Percentiles rank a stretch among this genome's conserved stretches.
phyloP scores from a whole-genome alignment of 805 yeast species.

The Starmerella potacharoeniae region DNA sequence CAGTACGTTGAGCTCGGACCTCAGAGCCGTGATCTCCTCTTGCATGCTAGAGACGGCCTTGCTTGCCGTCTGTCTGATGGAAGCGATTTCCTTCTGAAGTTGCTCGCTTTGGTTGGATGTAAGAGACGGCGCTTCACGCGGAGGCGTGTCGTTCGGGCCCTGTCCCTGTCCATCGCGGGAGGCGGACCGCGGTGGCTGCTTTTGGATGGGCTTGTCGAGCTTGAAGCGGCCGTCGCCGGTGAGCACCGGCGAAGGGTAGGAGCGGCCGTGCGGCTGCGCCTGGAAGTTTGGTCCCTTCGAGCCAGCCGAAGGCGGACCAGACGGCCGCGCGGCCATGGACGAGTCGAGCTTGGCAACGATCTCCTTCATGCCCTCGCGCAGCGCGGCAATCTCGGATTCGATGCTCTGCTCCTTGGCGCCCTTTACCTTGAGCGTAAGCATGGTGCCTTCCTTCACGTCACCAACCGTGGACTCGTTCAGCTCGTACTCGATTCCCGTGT shows the following conservation, averaged over 20 bases:
- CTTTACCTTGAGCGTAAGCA: conserved; percentile 46
- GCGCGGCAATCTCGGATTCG: conserved; percentile 21
- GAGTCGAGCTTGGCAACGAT: conserved; percentile 18
- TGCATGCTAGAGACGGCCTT: conserved; percentile 36
- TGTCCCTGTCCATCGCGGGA: too few species aligned
- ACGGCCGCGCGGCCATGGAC: not conserved
- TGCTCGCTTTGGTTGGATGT: conserved; percentile 10
- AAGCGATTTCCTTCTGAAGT: conserved; percentile 48
- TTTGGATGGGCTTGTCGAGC: conserved; percentile 12
- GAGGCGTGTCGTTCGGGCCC: not conserved
- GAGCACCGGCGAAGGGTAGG: conserved; percentile 12
- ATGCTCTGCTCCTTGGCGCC: conserved; percentile 29
- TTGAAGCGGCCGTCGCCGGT: conserved; percentile 17
- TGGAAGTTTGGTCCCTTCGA: not conserved
- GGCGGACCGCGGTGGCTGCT: not conserved
- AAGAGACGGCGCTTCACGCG: not conserved
- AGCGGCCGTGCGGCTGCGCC: not conserved
- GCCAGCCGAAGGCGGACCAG: not conserved
- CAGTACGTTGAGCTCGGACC: conserved; percentile 38
- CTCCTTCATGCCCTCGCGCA: conserved; percentile 23
- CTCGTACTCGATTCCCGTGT: conserved; percentile 57
- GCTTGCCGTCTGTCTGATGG: conserved; percentile 45
- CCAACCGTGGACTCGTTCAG: conserved; percentile 55
- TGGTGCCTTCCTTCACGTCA: conserved; percentile 48
- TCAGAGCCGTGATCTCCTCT: conserved; percentile 30